Evolutionary conservation across 2,329 filamentous ascomycete genomes (phyloP), one percentile per base, ranked within the genome.

Genomic region (Raffaelea albimanens): DNA sequence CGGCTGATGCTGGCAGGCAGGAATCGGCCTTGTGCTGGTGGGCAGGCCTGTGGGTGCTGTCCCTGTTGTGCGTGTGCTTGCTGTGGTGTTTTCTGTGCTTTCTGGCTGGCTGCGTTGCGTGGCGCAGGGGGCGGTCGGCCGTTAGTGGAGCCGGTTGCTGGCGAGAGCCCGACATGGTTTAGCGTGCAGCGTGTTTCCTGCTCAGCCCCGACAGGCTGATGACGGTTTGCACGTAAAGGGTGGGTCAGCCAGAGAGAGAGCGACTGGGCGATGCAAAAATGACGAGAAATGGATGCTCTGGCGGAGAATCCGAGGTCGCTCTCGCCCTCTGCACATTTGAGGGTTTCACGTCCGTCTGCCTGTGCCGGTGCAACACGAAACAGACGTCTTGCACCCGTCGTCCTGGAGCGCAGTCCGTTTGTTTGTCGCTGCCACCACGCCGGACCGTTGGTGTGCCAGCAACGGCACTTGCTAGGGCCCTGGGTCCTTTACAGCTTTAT

Each of bases 161-260:
- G 43, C 49, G 39, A 48, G 40, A 23, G 33, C 49, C 49, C 39
- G 29, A 50, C 39, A 41, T 43, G 45, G 48, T 42, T 22, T 48
- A 50, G 48, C 48, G 46, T 25, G 7, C 18, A 8, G 29, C 5
- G 43, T 40, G 19, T 43, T 18, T 16, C 5, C 20, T 52, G 46
- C 51, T 52, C 51, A 52, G 51, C 51, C 51, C 51, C 50, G 23
- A 44, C 47, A 22, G 38, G 43, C 45, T 47, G 43, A 49, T 29
- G 47, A 42, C 25, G 47, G 42, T 29, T 29, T 29, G 25, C 25
- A 29, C 25, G 25, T 29, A 29, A 29, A 20, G 38, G 11, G 38
- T 9, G 19, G 38, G 20, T 20, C n/a, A 20, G 38, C 5, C 2
- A 19, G 38, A 20, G 38, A 40, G 9, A 19, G n/a, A 20, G 38